Evolutionary conservation across 202 grass and related monocot genomes (phyloP), one percentile per base, ranked within the genome.

Genomic region (Hordeum pubiflorum): DNA sequence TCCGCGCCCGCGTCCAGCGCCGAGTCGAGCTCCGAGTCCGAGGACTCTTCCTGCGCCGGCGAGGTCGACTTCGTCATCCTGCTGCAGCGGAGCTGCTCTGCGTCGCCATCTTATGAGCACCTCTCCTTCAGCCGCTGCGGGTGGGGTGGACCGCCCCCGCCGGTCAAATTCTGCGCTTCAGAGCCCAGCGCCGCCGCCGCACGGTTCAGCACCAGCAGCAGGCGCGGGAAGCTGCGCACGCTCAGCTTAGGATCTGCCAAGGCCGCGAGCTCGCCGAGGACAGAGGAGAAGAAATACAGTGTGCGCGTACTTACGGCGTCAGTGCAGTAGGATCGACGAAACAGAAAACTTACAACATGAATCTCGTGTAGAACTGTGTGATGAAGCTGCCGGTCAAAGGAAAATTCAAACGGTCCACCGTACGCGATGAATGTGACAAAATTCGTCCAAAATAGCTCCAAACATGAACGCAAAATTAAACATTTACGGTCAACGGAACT

Each of bases 11-110:
- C 69, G 22, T 81, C 74, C 57, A 86, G n/a, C 70, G 70, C 83
- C 9, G 91, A 89, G 65, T 91, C 87, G 2, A 69, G 79, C 20
- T 86, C 82, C 11, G 91, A 91, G 64, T 79, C 82, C 20, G 83
- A 90, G 24, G 93, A 85, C 76, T 29, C 54, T 4, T 70, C 11
- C 38, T 44, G 40, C 68, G 68, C 68, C 60, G 17, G 73, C 70
- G 74, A 91, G 64, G 63, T 62, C 17, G 70, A 84, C 55, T 83
- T 87, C 13, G 65, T 85, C 32, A n/a, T 76, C 37, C 76, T 85
- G 58, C 69, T 94, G 21, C 85, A 87, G 29, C 78, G 86, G 7
- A 83, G 75, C 44, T 48, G 82, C 3, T 40, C 72, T 6, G 27
- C 64, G 1, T 85, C 78, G 12, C 63, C 83, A 15, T 68, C 83